Evolutionary conservation across 2,329 filamentous ascomycete species (phyloP).

Genomic region (Fusarium palustre): DNA sequence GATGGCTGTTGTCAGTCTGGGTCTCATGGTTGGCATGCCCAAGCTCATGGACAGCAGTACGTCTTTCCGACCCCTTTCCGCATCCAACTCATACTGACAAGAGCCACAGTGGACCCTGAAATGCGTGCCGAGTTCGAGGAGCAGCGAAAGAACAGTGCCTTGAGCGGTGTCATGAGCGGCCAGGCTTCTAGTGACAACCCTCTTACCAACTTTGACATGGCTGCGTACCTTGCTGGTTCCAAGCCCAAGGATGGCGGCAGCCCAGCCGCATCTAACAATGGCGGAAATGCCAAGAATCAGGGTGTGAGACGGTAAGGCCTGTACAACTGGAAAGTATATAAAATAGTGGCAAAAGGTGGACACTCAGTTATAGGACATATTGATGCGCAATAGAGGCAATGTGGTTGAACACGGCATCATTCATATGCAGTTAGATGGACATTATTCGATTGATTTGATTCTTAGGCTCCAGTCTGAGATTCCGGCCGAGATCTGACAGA

Average conservation of each 20-base stretch:
- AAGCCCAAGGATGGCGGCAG: conserved; percentile 56
- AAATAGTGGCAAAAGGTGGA: conserved; percentile 2
- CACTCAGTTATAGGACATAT: background rate
- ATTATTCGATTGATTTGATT: background rate
- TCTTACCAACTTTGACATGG: conserved; percentile 70
- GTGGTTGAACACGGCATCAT: conserved; percentile 14
- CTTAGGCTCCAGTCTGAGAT: background rate
- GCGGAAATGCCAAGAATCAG: conserved; percentile 53
- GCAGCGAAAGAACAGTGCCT: conserved; percentile 80
- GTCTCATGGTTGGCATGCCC: conserved; percentile 90
- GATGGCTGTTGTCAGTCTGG: conserved; percentile 85
- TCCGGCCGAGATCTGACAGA: background rate
- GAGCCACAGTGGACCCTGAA: conserved; percentile 88
- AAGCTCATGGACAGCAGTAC: conserved; percentile 95
- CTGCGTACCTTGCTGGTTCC: conserved; percentile 70
- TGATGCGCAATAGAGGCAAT: background rate
- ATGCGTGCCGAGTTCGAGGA: conserved; percentile 92
- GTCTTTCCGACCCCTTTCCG: conserved; percentile 52
- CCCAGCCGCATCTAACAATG: conserved; percentile 42
- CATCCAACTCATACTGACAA: conserved; percentile 2
- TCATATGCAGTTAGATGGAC: conserved; percentile 6
- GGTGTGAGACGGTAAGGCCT: conserved; percentile 53
- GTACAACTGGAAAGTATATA: background rate
- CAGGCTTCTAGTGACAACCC: conserved; percentile 54
- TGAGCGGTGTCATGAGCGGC: conserved; percentile 66